Base-by-base conservation (phyloP, 1,284 basidiomycete genomes). In the Trichosporon faecale region DNA sequence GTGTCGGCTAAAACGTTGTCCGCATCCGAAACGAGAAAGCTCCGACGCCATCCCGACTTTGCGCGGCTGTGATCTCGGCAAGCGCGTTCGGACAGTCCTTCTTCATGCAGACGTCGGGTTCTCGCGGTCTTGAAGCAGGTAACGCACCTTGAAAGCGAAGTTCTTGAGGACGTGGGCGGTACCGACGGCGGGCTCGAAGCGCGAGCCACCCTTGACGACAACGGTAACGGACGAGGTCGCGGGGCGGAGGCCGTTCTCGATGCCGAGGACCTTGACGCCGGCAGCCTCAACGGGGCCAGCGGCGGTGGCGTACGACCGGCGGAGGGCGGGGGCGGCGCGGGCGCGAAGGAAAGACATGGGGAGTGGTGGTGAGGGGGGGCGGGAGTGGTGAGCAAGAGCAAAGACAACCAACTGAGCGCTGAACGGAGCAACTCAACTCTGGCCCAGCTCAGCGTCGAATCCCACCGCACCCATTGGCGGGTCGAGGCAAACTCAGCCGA, bases 111-210 rank as follows among this genome's bases (percentile, higher is more conserved):
- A 25, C 21, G 23, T 18, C 23, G 21, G 21, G 49, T 5, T 52
- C 49, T 52, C 21, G 49, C 21, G 11, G 21, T 52, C 21, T 52
- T 23, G 49, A 23, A 9, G 21, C 23, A 21, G 49, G 11, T 25
- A 52, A 77, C 83, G 67, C 76, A 96, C 95, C 91, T 95, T 97
- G 90, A 95, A 97, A 72, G 94, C 90, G 87, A 94, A 96, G 88
- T 93, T 94, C 88, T 95, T 95, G 84, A 97, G 88, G 74, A 90
- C 90, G 86, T 95, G 92, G 9, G 95, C 93, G 74, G 93, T 88
- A 79, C 95, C 95, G 64, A 92, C 89, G 78, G 90, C 90, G 72
- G 89, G 85, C 86, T 98, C 91, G 82, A 90, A 95, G 78, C 95
- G 87, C 78, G 90, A 90, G 69, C 95, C 95, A 70, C 93, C 95